Evolutionary conservation across 1,284 basidiomycete species (phyloP).

Genomic region (Rhodotorula sp.): DNA sequence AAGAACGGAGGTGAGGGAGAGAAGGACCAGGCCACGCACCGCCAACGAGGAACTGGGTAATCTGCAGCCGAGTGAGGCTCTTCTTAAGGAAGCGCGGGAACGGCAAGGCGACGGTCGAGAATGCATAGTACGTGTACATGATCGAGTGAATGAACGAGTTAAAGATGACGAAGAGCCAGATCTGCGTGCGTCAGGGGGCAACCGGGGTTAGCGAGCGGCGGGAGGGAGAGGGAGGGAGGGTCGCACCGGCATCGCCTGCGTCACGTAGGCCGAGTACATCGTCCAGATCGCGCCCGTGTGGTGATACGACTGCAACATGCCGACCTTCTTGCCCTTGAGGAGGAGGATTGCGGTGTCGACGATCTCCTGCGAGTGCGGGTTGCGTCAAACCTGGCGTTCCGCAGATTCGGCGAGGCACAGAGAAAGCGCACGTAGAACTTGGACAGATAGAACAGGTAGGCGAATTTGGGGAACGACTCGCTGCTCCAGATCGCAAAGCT

Average conservation of each 20-base stretch:
- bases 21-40: not conserved
- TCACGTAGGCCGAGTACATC: constrained; percentile 50
- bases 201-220: not conserved
- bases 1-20: not conserved
- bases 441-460: constrained; percentile 50
- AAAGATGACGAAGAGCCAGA: constrained; percentile 32
- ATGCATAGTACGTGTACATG: constrained; percentile 48
- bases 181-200: not conserved
- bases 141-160: constrained; percentile 45
- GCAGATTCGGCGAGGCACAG: not conserved
- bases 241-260: constrained; percentile 44
- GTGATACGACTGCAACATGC: constrained; percentile 39
- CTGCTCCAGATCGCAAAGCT: constrained; percentile 45
- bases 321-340: constrained; percentile 51
- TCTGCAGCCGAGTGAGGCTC: constrained; percentile 36
- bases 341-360: constrained; percentile 51
- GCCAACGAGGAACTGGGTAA: constrained; percentile 40
- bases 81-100: constrained; percentile 49
- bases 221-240: constrained; percentile 3
- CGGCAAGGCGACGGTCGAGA: constrained; percentile 47
- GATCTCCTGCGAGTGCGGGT: not conserved
- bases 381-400: not conserved
- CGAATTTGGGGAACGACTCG: constrained; percentile 43
- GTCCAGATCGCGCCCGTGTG: constrained; percentile 44
- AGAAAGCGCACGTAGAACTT: constrained; percentile 47